Conservation (phyloP, 2,329 filamentous ascomycete species). For the Nemania sp. region DNA sequence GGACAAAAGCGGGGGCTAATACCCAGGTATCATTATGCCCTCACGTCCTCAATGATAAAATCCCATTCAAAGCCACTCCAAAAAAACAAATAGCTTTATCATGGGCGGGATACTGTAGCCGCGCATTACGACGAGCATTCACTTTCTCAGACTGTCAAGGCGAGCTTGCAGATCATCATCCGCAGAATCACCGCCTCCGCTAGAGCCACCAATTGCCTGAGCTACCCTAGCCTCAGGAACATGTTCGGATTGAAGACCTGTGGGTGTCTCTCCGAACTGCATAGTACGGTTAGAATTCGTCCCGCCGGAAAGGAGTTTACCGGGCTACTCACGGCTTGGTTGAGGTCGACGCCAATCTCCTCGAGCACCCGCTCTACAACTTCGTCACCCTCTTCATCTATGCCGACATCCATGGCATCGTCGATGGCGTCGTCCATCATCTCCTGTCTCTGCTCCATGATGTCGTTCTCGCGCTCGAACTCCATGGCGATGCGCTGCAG, state of each 20-base stretch:
- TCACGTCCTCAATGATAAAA: conserved; percentile 11
- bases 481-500: conserved; percentile 98
- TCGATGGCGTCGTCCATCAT: conserved; percentile 99
- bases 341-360: conserved; percentile 95
- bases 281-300: conserved; percentile 45
- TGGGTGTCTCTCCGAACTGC: conserved; percentile 92
- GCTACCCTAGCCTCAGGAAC: conserved; percentile 83
- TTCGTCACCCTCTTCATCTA: conserved; percentile 96
- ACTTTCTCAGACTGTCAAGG: conserved; percentile 83
- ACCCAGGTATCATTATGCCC: conserved; percentile 23
- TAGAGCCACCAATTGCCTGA: conserved; percentile 80
- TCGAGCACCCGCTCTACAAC: conserved; percentile 96
- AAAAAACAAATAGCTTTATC: not conserved
- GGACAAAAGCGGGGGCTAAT: conserved; percentile 9
- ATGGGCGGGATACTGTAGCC: conserved; percentile 1
- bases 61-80: not conserved
- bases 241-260: conserved; percentile 79
- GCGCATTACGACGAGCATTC: conserved; percentile 33
- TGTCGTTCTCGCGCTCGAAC: conserved; percentile 98
- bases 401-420: conserved; percentile 88
- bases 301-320: conserved; percentile 26
- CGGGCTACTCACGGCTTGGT: conserved; percentile 78
- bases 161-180: conserved; percentile 96
- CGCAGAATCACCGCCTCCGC: conserved; percentile 69
- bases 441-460: conserved; percentile 98